A percentile compares a stretch with the other conserved stretches of the same genome.
Conservation (phyloP, 148 eudicot genomes). For the Vaccinium darrowii region DNA sequence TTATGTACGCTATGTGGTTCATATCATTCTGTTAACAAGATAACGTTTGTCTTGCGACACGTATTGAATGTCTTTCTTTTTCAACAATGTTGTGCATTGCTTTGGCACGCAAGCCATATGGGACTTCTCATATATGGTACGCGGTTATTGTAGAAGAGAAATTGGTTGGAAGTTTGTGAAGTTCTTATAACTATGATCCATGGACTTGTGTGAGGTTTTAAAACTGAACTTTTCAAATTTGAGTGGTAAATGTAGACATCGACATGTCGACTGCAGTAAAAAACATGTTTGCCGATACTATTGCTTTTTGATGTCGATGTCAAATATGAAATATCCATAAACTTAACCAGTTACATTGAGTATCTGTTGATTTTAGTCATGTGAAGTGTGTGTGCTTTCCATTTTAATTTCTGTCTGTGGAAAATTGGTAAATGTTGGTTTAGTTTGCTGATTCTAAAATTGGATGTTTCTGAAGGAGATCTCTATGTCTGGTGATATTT, state of each 20-base stretch:
- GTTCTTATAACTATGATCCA: background rate
- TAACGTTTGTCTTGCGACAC: background rate
- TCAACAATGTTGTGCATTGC: background rate
- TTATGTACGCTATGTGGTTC: background rate
- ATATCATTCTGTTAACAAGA: background rate
- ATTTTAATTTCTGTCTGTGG: background rate
- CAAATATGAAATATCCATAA: background rate
- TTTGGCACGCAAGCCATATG: background rate
- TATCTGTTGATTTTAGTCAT: background rate
- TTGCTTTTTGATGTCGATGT: background rate
- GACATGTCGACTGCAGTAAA: background rate
- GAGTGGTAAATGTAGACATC: background rate
- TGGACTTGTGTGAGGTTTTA: background rate
- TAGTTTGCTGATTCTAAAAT: background rate
- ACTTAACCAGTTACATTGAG: background rate
- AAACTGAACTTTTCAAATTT: background rate
- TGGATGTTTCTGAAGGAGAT: conserved; percentile 5
- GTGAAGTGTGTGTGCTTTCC: background rate
- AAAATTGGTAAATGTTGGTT: background rate
- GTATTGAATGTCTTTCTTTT: background rate
- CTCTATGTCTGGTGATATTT: background rate
- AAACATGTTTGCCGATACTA: background rate
- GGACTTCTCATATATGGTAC: background rate
- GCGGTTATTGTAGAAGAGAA: background rate
- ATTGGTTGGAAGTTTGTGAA: background rate